Percentiles rank a stretch among this genome's conserved stretches.
These are phyloP conservation scores for Epichloe sibirici DNA, from an alignment of 2,329 filamentous ascomycete genomes.

Conservation along the genomic window DNA sequence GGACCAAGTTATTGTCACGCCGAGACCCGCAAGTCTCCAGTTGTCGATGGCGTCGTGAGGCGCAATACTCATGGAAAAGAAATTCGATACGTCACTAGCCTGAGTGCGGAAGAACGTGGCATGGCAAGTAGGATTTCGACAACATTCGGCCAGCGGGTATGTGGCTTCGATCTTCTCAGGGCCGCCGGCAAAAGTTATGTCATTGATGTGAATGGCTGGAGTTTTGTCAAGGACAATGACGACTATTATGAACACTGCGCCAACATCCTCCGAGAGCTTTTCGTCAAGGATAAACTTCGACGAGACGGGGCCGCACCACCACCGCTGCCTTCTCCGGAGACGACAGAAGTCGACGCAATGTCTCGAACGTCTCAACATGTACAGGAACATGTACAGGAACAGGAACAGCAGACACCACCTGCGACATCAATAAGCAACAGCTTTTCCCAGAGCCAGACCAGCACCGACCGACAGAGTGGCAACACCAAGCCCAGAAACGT, in stretches of 20 bases:
- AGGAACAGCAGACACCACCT: slow-evolving; percentile 18
- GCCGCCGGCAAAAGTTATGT: slow-evolving; percentile 87
- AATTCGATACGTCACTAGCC: slow-evolving; percentile 81
- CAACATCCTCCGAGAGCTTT: slow-evolving; percentile 75
- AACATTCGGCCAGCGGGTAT: slow-evolving; percentile 88
- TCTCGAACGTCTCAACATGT: slow-evolving; percentile 18
- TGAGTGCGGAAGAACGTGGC: slow-evolving; percentile 67
- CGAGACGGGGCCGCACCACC: slow-evolving; percentile 47
- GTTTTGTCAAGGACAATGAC: slow-evolving; percentile 98
- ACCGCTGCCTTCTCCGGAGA: slow-evolving; percentile 36
- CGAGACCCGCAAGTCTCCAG: slow-evolving; percentile 92
- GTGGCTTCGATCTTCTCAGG: slow-evolving; percentile 86
- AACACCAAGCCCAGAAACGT: slow-evolving; percentile 13
- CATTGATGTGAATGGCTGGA: slow-evolving; percentile 99
- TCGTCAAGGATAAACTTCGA: slow-evolving; percentile 64
- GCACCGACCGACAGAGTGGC: slow-evolving; percentile 9
- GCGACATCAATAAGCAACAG: slow-evolving; percentile 14
- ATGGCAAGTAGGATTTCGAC: slow-evolving; percentile 85
- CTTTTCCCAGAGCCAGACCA: slow-evolving; percentile 14
- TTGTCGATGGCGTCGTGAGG: slow-evolving; percentile 89
- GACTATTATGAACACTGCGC: slow-evolving; percentile 94
- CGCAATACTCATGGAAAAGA: slow-evolving; percentile 97
- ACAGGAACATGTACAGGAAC: slow-evolving; percentile 21
- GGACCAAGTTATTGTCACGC: slow-evolving; percentile 89
- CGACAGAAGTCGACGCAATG: slow-evolving; percentile 32